Evolutionary conservation across 2,329 filamentous ascomycete species (phyloP).

Genomic region (Penicillium sp.): DNA sequence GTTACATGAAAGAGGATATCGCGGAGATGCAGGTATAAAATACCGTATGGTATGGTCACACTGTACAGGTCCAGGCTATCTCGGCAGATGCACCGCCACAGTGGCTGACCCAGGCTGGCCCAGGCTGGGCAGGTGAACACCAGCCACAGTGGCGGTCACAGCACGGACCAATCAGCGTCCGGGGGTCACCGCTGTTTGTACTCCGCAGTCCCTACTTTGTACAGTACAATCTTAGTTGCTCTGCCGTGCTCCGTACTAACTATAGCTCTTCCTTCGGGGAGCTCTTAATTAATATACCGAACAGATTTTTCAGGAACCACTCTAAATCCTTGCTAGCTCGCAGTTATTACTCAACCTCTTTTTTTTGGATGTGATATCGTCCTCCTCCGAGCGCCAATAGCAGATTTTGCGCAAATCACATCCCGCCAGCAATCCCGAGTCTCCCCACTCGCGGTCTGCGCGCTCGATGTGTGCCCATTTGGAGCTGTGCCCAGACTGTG

Average conservation of each 20-base stretch:
- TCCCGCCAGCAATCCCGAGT: slow-evolving; percentile 1
- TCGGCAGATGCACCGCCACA: slow-evolving; percentile 19
- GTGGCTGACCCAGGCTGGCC: slow-evolving; percentile 3
- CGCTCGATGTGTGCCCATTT: background rate
- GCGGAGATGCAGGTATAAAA: too few species aligned
- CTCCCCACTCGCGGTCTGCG: slow-evolving; percentile 1
- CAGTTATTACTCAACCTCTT: too few species aligned
- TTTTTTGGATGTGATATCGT: too few species aligned
- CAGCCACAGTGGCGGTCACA: slow-evolving; percentile 41
- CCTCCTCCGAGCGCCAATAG: background rate
- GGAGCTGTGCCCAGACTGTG: slow-evolving; percentile 15
- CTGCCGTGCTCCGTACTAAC: too few species aligned
- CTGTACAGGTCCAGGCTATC: background rate
- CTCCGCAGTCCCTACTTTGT: background rate
- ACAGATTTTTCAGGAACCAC: too few species aligned
- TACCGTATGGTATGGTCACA: background rate
- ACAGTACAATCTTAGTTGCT: too few species aligned
- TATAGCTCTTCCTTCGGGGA: background rate
- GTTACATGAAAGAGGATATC: too few species aligned
- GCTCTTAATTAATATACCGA: too few species aligned
- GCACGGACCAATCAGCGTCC: slow-evolving; percentile 28
- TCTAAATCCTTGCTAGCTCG: too few species aligned
- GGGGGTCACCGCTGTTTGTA: slow-evolving; percentile 36
- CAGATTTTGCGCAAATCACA: slow-evolving; percentile 7
- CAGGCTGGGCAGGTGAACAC: background rate